A percentile compares a stretch with the other conserved stretches of the same genome.
Conservation (phyloP, 495 filamentous ascomycete species). For the Aspergillus biplanus region DNA sequence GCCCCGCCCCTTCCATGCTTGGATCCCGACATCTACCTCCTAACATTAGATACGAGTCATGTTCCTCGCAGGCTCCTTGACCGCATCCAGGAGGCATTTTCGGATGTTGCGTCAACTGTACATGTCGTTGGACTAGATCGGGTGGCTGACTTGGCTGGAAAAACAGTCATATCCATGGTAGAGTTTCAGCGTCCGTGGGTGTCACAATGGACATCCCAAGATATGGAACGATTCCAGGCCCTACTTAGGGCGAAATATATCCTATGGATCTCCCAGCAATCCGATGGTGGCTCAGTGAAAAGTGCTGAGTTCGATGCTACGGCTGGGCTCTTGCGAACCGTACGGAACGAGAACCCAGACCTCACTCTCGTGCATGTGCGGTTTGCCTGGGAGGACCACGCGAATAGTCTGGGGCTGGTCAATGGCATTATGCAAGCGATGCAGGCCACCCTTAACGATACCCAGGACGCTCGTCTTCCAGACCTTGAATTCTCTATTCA, state of each 20-base stretch:
- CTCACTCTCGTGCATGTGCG: constrained; percentile 24
- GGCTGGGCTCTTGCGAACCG: constrained; percentile 28
- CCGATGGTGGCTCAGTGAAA: constrained; percentile 6
- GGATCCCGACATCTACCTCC: neutral
- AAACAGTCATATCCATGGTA: constrained; percentile 30
- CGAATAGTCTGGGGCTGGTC: constrained; percentile 6
- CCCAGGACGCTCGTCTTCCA: constrained; percentile 6
- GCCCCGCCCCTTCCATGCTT: neutral
- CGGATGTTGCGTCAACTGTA: neutral
- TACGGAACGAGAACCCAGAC: constrained; percentile 29
- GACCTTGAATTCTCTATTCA: constrained; percentile 28
- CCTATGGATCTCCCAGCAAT: constrained; percentile 31
- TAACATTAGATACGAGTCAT: neutral
- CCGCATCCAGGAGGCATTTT: neutral
- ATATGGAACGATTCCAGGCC: constrained; percentile 21
- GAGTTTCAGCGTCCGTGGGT: constrained; percentile 28
- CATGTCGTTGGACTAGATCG: constrained; percentile 21
- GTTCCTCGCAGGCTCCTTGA: neutral
- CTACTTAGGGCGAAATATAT: constrained; percentile 28
- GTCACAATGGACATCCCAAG: constrained; percentile 16
- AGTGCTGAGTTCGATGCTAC: constrained; percentile 25
- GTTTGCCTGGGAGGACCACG: constrained; percentile 15
- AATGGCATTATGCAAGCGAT: constrained; percentile 24
- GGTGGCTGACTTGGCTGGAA: constrained; percentile 17
- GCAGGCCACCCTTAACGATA: constrained; percentile 23